phyloP scores from a whole-genome alignment of 768 basidiomycete genomes.

The Rhodosporidiobolus sp. region DNA sequence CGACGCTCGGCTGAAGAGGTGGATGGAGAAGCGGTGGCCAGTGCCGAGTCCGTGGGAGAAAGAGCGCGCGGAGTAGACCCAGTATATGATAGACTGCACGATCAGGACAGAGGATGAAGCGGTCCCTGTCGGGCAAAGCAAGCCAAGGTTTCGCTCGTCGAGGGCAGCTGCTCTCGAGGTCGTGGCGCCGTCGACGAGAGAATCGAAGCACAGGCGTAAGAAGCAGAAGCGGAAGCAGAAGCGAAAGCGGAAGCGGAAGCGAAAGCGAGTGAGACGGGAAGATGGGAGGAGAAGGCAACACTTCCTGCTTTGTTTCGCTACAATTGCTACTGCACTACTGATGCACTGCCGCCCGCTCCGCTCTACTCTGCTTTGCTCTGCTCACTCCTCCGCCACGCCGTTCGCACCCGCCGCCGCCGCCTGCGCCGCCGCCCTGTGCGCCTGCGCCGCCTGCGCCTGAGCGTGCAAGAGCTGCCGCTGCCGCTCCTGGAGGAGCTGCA shows the following conservation, averaged over 20 bases:
- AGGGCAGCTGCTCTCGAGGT: too few relatives aligned
- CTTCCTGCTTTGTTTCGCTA: constrained; percentile 7
- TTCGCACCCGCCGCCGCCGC: background rate
- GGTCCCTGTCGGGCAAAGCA: too few relatives aligned
- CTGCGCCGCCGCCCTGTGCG: constrained; percentile 3
- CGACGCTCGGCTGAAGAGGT: background rate
- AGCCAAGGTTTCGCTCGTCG: too few relatives aligned
- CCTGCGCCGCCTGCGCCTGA: constrained; percentile 21
- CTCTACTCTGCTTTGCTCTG: background rate
- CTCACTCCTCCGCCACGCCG: too few relatives aligned
- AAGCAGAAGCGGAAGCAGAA: background rate
- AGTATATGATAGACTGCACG: background rate
- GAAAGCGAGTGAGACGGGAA: too few relatives aligned
- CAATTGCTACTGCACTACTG: background rate
- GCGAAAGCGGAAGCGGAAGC: background rate
- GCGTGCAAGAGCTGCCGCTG: constrained; percentile 15
- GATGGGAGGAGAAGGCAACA: too few relatives aligned
- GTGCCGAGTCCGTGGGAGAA: background rate
- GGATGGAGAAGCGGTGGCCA: background rate
- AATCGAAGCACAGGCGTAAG: background rate
- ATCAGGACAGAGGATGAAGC: too few relatives aligned
- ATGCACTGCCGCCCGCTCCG: background rate
- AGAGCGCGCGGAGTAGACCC: background rate
- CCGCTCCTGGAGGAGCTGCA: constrained; percentile 15
- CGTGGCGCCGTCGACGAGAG: too few relatives aligned